A percentile compares a stretch with the other conserved stretches of the same genome.
Conservation (phyloP, 2,329 filamentous ascomycete genomes). For the Colletotrichum higginsianum region DNA sequence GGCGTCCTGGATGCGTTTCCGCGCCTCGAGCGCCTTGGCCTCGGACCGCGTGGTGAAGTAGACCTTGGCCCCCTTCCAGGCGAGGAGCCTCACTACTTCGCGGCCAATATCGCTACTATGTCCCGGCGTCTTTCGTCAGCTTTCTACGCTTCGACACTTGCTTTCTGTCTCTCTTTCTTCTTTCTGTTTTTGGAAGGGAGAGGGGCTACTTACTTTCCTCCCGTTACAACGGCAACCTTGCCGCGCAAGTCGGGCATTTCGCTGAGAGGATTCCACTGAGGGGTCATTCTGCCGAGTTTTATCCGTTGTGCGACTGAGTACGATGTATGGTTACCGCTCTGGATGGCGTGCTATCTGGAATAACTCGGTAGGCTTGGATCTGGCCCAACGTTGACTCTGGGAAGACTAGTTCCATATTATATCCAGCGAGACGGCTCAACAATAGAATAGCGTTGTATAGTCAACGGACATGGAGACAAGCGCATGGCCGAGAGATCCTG, state of each 20-base stretch:
- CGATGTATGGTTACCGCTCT: background rate
- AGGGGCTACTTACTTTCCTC: conserved; percentile 44
- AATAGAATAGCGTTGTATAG: background rate
- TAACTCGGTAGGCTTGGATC: too few species aligned
- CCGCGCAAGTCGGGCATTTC: conserved; percentile 44
- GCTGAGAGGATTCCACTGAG: background rate
- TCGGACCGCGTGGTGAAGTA: conserved; percentile 46
- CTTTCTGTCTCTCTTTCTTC: too few species aligned
- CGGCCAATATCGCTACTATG: conserved; percentile 46
- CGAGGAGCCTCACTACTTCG: conserved; percentile 45
- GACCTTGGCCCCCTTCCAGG: conserved; percentile 46
- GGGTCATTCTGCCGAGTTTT: background rate
- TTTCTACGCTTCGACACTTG: background rate
- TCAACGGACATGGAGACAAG: background rate
- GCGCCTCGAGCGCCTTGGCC: conserved; percentile 37
- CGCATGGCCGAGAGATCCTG: background rate
- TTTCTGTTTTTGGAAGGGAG: too few species aligned
- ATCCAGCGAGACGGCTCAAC: background rate
- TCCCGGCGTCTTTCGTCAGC: background rate
- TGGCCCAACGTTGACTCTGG: background rate
- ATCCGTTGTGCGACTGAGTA: background rate
- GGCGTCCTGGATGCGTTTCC: background rate
- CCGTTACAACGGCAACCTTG: conserved; percentile 47
- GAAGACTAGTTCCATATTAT: background rate
- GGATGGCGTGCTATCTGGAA: background rate